Percentiles rank a stretch among this genome's conserved stretches.
phyloP scores from a whole-genome alignment of 106 monocot genomes.

The Chionographis japonica region DNA sequence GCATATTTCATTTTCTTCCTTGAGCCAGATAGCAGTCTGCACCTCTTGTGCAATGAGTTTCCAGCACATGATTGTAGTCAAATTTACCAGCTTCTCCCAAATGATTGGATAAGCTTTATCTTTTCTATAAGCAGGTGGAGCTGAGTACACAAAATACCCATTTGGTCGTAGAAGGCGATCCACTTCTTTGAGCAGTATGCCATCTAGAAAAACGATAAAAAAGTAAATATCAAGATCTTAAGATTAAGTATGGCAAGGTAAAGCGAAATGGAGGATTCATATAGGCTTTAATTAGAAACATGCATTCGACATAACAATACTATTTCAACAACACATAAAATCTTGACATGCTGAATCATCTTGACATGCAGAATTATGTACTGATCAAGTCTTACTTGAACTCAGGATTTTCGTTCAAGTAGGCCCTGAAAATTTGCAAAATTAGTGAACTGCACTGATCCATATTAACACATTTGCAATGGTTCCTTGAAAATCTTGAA shows the following conservation, averaged over 20 bases:
- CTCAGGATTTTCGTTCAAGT: too few relatives aligned
- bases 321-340: too few relatives aligned
- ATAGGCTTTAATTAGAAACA: too few relatives aligned
- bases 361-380: too few relatives aligned
- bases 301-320: too few relatives aligned
- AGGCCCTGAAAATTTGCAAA: too few relatives aligned
- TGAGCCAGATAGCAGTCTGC: slow-evolving; percentile 96
- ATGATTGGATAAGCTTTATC: slow-evolving; percentile 79
- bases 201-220: slow-evolving; percentile 56
- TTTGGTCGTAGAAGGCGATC: slow-evolving; percentile 85
- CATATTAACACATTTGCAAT: too few relatives aligned
- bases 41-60: slow-evolving; percentile 76
- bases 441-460: too few relatives aligned
- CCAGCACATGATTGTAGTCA: slow-evolving; percentile 93
- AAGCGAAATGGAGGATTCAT: too few relatives aligned
- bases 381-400: too few relatives aligned
- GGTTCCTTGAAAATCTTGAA: too few relatives aligned
- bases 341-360: too few relatives aligned
- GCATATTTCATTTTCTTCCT: slow-evolving; percentile 70
- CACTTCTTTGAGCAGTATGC: slow-evolving; percentile 91
- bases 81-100: slow-evolving; percentile 78
- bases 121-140: slow-evolving; percentile 96
- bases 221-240: slow-evolving; percentile 2
- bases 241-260: not conserved
- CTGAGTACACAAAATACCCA: slow-evolving; percentile 98